Evolutionary conservation across 495 filamentous ascomycete genomes (phyloP).

Genomic region (Bacidia gigantensis): DNA sequence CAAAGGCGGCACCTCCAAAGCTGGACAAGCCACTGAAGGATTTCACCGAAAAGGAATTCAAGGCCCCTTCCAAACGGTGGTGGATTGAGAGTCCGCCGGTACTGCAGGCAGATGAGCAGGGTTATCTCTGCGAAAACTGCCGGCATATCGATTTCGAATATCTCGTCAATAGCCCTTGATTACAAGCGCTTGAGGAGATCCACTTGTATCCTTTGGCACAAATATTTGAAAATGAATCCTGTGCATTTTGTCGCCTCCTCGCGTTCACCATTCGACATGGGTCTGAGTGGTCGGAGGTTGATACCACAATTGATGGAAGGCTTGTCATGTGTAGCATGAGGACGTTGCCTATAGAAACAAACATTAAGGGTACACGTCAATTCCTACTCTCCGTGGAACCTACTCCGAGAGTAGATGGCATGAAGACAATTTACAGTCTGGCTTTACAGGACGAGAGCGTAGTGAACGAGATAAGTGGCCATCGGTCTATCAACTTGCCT

Average conservation of each 20-base stretch:
- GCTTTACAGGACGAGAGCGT: background rate
- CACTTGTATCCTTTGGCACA: slow-evolving; percentile 3
- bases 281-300: background rate
- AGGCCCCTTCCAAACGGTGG: slow-evolving; percentile 6
- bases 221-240: background rate
- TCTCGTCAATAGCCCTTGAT: slow-evolving; percentile 3
- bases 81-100: background rate
- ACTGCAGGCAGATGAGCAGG: background rate
- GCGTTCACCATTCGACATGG: background rate
- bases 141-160: slow-evolving; percentile 10
- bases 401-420: background rate
- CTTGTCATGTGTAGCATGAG: background rate
- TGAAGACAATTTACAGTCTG: background rate
- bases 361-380: background rate
- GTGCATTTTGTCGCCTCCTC: slow-evolving; percentile 9
- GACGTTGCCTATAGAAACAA: slow-evolving; percentile 2
- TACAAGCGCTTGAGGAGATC: slow-evolving; percentile 1
- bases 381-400: background rate
- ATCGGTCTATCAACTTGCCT: background rate
- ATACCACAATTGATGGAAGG: background rate
- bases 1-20: background rate
- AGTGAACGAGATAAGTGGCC: background rate
- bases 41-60: too few species aligned
- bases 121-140: slow-evolving; percentile 9
- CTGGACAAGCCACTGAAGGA: background rate